These are phyloP conservation scores for Lentinus tigrinus DNA, from an alignment of 768 basidiomycete genomes.

Conservation along the genomic window DNA sequence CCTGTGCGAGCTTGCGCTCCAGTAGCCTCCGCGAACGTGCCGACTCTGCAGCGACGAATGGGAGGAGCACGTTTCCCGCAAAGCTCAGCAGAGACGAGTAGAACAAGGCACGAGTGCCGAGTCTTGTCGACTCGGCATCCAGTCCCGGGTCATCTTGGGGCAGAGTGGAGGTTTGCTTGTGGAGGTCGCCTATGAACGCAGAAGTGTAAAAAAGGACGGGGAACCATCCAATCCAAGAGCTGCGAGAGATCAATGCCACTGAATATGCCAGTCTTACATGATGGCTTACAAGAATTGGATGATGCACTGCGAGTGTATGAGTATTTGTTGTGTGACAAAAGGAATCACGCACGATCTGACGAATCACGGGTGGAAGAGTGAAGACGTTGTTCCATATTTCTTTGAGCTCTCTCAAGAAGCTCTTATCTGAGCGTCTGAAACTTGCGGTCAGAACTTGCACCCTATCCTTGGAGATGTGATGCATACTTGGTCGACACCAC, in stretches of 20 bases:
- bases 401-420: slow-evolving; percentile 45
- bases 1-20: slow-evolving; percentile 15
- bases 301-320: slow-evolving; percentile 48
- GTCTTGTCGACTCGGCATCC: slow-evolving; percentile 72
- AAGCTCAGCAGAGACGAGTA: slow-evolving; percentile 73
- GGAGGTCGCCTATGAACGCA: slow-evolving; percentile 84
- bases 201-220: slow-evolving; percentile 88
- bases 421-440: slow-evolving; percentile 30
- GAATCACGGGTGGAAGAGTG: slow-evolving; percentile 71
- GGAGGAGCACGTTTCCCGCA: slow-evolving; percentile 64
- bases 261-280: background rate
- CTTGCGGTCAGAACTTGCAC: background rate
- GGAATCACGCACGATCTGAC: slow-evolving; percentile 67
- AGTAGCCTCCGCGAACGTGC: slow-evolving; percentile 16
- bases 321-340: background rate
- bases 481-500: slow-evolving; percentile 43
- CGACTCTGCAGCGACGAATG: slow-evolving; percentile 50
- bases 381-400: slow-evolving; percentile 72
- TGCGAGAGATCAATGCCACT: slow-evolving; percentile 24
- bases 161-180: slow-evolving; percentile 50
- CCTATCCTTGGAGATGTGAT: background rate
- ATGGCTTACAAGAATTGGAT: slow-evolving; percentile 75
- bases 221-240: slow-evolving; percentile 90
- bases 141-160: slow-evolving; percentile 27
- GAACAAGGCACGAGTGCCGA: slow-evolving; percentile 83